Conservation (phyloP, 2,329 filamentous ascomycete species). For the Phialocephala sp. region DNA sequence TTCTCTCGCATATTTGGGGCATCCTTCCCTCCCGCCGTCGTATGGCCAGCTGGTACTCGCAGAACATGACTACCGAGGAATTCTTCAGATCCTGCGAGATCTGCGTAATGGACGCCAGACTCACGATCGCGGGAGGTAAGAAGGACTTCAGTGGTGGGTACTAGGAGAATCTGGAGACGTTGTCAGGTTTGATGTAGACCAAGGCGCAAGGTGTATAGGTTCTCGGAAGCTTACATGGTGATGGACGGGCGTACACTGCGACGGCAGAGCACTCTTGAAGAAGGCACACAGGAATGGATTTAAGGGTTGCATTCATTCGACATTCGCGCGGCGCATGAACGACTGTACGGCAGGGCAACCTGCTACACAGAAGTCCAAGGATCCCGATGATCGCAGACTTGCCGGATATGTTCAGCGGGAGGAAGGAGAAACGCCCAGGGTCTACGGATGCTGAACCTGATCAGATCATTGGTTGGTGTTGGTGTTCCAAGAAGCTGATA, state of each 20-base stretch:
- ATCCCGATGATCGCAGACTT: constrained; percentile 26
- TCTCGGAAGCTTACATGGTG: constrained; percentile 68
- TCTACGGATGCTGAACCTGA: not conserved
- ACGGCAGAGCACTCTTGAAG: constrained; percentile 91
- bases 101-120: constrained; percentile 74
- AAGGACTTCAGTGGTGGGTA: constrained; percentile 91
- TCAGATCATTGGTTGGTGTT: constrained; percentile 22
- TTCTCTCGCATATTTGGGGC: constrained; percentile 77
- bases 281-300: constrained; percentile 99
- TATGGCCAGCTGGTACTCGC: constrained; percentile 70
- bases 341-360: constrained; percentile 37
- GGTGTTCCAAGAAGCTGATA: constrained; percentile 7
- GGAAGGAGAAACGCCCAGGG: constrained; percentile 6
- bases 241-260: constrained; percentile 89
- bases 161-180: constrained; percentile 74
- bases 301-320: constrained; percentile 90
- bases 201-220: constrained; percentile 9
- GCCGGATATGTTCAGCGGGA: constrained; percentile 15
- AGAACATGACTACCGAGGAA: constrained; percentile 97
- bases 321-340: constrained; percentile 40
- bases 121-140: constrained; percentile 88
- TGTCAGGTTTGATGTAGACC: constrained; percentile 25
- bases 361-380: constrained; percentile 31
- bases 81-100: constrained; percentile 88
- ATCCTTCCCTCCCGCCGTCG: constrained; percentile 61